These are phyloP conservation scores for Chaetomium sp. DNA, from an alignment of 2,329 filamentous ascomycete genomes.

Conservation along the genomic window DNA sequence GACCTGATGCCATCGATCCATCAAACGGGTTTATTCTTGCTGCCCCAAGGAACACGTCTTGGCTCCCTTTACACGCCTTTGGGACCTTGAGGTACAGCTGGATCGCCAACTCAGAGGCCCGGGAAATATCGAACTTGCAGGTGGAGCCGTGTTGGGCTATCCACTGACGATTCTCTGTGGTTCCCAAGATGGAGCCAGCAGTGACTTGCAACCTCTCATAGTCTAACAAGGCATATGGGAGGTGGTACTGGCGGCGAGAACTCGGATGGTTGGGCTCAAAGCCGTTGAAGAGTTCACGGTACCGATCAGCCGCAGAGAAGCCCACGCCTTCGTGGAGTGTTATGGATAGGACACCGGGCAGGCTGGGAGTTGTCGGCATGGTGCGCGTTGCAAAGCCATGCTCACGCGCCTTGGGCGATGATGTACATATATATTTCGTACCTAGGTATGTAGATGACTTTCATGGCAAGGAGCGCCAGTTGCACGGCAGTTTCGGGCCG, in stretches of 20 bases:
- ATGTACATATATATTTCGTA: too few species aligned
- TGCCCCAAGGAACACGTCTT: neutral
- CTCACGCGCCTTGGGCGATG: neutral
- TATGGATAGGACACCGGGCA: neutral
- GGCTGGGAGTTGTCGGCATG: neutral
- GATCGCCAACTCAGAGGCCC: neutral
- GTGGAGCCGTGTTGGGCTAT: neutral
- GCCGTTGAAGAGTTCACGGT: neutral
- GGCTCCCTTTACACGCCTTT: neutral
- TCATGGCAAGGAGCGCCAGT: neutral
- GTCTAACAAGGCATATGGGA: neutral
- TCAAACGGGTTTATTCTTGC: neutral
- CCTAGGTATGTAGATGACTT: too few species aligned
- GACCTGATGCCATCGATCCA: neutral
- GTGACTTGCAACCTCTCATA: neutral
- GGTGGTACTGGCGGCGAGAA: neutral
- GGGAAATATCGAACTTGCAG: slow-evolving; percentile 2
- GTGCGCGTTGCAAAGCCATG: neutral
- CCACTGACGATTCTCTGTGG: neutral
- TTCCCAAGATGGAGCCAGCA: neutral
- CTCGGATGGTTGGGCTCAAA: neutral
- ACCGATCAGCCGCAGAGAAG: neutral
- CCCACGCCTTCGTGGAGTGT: neutral
- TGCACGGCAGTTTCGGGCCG: neutral
- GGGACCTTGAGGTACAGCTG: neutral